phyloP scores from a whole-genome alignment of 306 rosid genomes.

The Vigna trinervia region DNA sequence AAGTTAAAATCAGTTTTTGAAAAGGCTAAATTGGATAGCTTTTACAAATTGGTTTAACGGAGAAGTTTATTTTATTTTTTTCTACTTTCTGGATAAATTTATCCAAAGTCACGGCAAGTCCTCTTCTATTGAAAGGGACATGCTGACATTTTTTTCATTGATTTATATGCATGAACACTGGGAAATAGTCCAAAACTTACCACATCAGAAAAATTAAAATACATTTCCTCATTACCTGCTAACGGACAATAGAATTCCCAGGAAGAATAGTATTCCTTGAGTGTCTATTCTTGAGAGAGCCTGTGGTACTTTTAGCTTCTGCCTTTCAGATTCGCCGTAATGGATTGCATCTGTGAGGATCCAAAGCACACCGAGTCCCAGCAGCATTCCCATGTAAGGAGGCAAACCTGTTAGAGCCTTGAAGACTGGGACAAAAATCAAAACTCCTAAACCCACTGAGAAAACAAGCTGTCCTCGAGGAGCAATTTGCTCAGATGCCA shows the following conservation, averaged over 20 bases:
- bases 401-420: constrained; percentile 93
- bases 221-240: constrained; percentile 64
- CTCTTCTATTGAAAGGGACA: constrained; percentile 5
- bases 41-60: background rate
- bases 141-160: background rate
- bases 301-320: constrained; percentile 91
- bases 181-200: constrained; percentile 12
- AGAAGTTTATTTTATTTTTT: background rate
- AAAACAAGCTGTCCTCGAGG: constrained; percentile 95
- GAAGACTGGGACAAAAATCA: constrained; percentile 90
- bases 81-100: too few species aligned
- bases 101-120: constrained; percentile 1
- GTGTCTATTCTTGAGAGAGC: constrained; percentile 96
- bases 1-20: background rate
- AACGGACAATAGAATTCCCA: constrained; percentile 91
- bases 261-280: constrained; percentile 92
- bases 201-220: background rate
- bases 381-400: constrained; percentile 90
- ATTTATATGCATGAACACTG: background rate
- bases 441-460: constrained; percentile 85
- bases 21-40: too few species aligned
- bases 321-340: constrained; percentile 91
- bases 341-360: constrained; percentile 97
- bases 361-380: constrained; percentile 98
- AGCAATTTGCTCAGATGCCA: constrained; percentile 93